Base-by-base conservation (phyloP, 2,329 filamentous ascomycete genomes). In the Neonectria neomacrospora region DNA sequence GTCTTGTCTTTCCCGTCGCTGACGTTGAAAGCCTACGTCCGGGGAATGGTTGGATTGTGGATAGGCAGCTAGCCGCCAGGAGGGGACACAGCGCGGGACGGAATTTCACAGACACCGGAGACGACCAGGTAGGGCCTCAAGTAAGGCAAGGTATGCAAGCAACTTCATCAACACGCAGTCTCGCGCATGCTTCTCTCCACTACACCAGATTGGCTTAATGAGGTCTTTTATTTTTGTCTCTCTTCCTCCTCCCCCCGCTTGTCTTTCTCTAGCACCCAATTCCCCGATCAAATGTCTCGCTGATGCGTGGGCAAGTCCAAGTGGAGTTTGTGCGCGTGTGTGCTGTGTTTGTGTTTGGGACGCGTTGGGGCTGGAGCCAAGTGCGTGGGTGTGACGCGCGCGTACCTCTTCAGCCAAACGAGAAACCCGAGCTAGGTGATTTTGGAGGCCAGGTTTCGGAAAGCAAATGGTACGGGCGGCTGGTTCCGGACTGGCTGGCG, bases 91-190 rank as follows among this genome's bases (percentile, higher is more conserved):
- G 41, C 41, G 51, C 66, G 71, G 68, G 69, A 66, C 73, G 74
- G 74, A 76, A 73, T 75, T 74, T 74, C 66, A 74, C 60, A 74
- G 68, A 63, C 60, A 70, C 74, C 73, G 73, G 37, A 20, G 9
- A 11, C 37, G 16, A 41, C 37, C 34, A 37, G 3, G n/a, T 16
- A 26, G 23, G 23, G 23, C 3, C 23, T 26, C 23, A 6, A 26
- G 23, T 26, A 26, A 26, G 3, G 23, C 6, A 26, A 3, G 23
- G n/a, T 16, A 20, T 10, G n/a, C 16, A 18, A 41, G 37, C 37
- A 41, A 5, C 37, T 41, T 20, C 2, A 10, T 11, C 11, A 39
- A 18, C 37, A 16, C 34, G 34, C n/a, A 37, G 12, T 37, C 34
- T 16, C 11, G 11, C 30, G 30, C 30, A 32, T 32, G 10, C 30